phyloP scores from a whole-genome alignment of 208 protist genomes.

The Wallacemonas collosoma region DNA sequence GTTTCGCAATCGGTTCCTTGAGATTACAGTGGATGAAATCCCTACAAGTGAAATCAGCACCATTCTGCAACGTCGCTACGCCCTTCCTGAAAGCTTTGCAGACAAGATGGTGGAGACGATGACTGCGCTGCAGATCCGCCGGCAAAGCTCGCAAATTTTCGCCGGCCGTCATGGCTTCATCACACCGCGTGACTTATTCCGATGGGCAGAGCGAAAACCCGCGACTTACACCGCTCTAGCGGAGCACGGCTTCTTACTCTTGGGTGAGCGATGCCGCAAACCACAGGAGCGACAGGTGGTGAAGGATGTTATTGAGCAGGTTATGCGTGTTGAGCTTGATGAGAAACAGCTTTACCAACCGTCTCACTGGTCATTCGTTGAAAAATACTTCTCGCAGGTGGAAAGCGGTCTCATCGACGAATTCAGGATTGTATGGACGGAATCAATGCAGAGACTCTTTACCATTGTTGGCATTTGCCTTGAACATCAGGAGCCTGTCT shows the following conservation, averaged over 20 bases:
- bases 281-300: constrained; percentile 95
- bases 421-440: constrained; percentile 97
- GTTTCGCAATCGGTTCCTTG: constrained; percentile 99
- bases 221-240: constrained; percentile 94
- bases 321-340: constrained; percentile 71
- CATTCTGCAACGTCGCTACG: constrained; percentile 96
- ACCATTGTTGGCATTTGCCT: constrained; percentile 96
- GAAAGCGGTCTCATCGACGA: constrained; percentile 72
- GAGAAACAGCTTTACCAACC: constrained; percentile 76
- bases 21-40: constrained; percentile 99
- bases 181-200: constrained; percentile 99
- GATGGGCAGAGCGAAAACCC: constrained; percentile 97
- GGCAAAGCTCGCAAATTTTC: constrained; percentile 97
- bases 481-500: constrained; percentile 94
- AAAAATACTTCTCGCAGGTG: constrained; percentile 65
- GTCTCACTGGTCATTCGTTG: constrained; percentile 84
- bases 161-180: constrained; percentile 99
- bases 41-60: constrained; percentile 96
- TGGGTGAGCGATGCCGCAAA: constrained; percentile 98
- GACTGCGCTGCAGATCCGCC: constrained; percentile 94
- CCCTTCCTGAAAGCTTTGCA: constrained; percentile 92
- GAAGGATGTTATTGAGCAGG: constrained; percentile 88
- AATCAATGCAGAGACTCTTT: constrained; percentile 96
- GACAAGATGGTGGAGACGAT: constrained; percentile 96
- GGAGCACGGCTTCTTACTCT: constrained; percentile 97